Evolutionary conservation across 371 early-diverging fungal species (phyloP).

Genomic region (Smittium culicis): DNA sequence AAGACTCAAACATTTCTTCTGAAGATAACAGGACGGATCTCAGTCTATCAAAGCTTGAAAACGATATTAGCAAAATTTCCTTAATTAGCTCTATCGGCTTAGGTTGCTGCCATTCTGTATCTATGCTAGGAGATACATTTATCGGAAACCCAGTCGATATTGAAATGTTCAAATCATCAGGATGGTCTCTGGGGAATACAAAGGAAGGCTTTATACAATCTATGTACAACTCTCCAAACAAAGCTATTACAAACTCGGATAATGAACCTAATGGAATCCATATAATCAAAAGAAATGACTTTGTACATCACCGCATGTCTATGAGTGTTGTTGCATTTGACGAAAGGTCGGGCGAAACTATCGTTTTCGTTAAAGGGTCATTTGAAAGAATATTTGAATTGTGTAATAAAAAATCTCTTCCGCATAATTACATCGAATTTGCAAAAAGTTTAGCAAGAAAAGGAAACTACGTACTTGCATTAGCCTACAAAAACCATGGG

Average conservation of each 20-base stretch:
- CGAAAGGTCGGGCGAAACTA: slow-evolving; percentile 36
- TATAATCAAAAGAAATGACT: slow-evolving; percentile 63
- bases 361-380: slow-evolving; percentile 60
- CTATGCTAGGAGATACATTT: slow-evolving; percentile 37
- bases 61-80: slow-evolving; percentile 23
- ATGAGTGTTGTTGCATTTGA: slow-evolving; percentile 72
- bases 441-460: slow-evolving; percentile 41
- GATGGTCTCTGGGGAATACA: slow-evolving; percentile 22
- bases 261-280: slow-evolving; percentile 14
- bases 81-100: slow-evolving; percentile 46
- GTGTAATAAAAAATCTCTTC: slow-evolving; percentile 28
- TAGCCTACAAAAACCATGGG: slow-evolving; percentile 48
- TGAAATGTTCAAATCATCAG: slow-evolving; percentile 60
- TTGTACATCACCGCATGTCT: slow-evolving; percentile 66
- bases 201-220: slow-evolving; percentile 23
- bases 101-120: slow-evolving; percentile 62
- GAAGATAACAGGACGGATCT: slow-evolving; percentile 20
- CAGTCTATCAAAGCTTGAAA: slow-evolving; percentile 1
- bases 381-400: slow-evolving; percentile 51
- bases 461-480: slow-evolving; percentile 63
- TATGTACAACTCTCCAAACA: slow-evolving; percentile 19
- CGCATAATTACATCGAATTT: slow-evolving; percentile 37
- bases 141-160: slow-evolving; percentile 82
- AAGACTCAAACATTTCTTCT: slow-evolving; percentile 15
- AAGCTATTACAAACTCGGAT: slow-evolving; percentile 31